Base-by-base conservation (phyloP, 2,329 filamentous ascomycete genomes). In the Apiospora rasikravindrae region DNA sequence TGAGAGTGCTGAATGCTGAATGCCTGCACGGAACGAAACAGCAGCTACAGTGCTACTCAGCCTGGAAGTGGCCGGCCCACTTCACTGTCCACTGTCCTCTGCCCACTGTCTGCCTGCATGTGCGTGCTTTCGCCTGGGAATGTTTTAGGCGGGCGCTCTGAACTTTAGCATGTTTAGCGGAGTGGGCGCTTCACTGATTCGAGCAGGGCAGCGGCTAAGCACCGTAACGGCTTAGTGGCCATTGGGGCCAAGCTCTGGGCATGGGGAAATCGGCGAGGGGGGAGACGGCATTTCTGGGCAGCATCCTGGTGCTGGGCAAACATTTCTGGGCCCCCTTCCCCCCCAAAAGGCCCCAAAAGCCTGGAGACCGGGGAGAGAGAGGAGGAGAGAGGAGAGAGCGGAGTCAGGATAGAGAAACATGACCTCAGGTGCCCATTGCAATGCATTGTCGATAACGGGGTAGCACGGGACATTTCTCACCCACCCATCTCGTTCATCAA, bases 381-480 rank as follows among this genome's bases (percentile, higher is more conserved):
- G 57, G 40, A 33, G 4, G 33, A 37, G 5, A 37, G 2, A 37
- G 57, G 33, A 40, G 49, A 45, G 57, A 64, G 57, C 57, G 57
- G 57, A 64, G 57, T 64, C 57, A 13, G 22, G 22, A 13, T n/a
- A 14, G 19, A 10, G 33, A 64, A 40, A 64, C 33, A 64, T 64
- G 57, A 61, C 53, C 53, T 61, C 53, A 37, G 11, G 2, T 53
- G 16, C 51, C 44, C 44, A 37, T 33, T 29, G 19, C 51, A 29
- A 57, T 57, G 53, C 53, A 61, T n/a, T 61, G 53, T 19, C 53
- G 53, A 61, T 33, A 37, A 61, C 37, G 53, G 29, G 53, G 53
- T 61, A 61, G 7, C 53, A n/a, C 22, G 29, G 53, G 37, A 37
- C 53, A 61, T 11, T 61, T 61, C 53, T 61, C 53, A 6, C 22